These are phyloP conservation scores for Quercus phellos DNA, from an alignment of 331 rosid genomes.

Conservation along the genomic window DNA sequence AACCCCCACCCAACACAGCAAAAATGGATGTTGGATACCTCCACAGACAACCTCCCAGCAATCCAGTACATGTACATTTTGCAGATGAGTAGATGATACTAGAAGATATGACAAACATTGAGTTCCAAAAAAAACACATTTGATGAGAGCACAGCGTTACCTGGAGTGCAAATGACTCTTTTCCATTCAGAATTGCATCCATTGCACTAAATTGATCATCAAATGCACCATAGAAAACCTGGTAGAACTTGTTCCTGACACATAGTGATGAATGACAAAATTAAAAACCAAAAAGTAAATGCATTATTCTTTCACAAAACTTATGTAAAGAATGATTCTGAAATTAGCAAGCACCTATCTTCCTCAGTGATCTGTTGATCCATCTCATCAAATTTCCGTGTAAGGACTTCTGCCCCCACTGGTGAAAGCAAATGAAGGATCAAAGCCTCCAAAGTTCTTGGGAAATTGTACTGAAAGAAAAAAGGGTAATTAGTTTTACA, in stretches of 20 bases:
- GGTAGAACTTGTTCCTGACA: slow-evolving; percentile 63
- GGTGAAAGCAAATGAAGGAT: slow-evolving; percentile 87
- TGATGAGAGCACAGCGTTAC: slow-evolving; percentile 45
- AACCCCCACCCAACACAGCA: not conserved
- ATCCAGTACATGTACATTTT: not conserved
- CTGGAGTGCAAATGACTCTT: slow-evolving; percentile 78
- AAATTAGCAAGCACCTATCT: slow-evolving; percentile 58
- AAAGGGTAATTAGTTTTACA: slow-evolving; percentile 20
- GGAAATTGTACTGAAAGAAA: slow-evolving; percentile 62
- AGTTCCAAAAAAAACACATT: slow-evolving; percentile 20
- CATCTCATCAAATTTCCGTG: slow-evolving; percentile 83
- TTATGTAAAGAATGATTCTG: slow-evolving; percentile 5
- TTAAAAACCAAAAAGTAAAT: slow-evolving; percentile 9
- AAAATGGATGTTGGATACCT: not conserved
- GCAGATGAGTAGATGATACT: not conserved
- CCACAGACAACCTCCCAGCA: not conserved
- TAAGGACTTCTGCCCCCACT: slow-evolving; percentile 81
- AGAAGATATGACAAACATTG: not conserved
- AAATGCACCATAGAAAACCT: slow-evolving; percentile 75
- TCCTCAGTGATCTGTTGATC: slow-evolving; percentile 55
- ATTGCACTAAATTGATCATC: slow-evolving; percentile 80
- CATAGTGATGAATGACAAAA: slow-evolving; percentile 8
- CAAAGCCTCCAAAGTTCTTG: slow-evolving; percentile 91
- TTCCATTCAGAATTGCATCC: slow-evolving; percentile 79
- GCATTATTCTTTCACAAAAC: slow-evolving; percentile 25